These are phyloP conservation scores for Mortierella sp. DNA, from an alignment of 371 early-diverging fungal genomes.

Conservation along the genomic window DNA sequence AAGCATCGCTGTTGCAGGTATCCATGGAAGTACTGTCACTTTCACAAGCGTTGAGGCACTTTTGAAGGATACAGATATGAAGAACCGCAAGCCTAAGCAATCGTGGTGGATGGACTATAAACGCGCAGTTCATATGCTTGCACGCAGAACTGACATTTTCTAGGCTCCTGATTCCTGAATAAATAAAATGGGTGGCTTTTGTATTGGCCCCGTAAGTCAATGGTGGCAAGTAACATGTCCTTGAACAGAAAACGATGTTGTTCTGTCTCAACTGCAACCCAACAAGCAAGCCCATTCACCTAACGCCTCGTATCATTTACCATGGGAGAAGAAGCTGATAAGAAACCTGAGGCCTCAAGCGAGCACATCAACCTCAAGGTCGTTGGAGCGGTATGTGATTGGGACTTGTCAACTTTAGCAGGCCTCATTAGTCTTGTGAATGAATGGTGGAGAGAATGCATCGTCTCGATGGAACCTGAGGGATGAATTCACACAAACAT, in stretches of 20 bases:
- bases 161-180: constrained; percentile 5
- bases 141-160: constrained; percentile 30
- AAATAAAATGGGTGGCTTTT: not conserved
- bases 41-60: constrained; percentile 79
- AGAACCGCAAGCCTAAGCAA: constrained; percentile 75
- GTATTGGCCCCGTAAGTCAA: too few species aligned
- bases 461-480: not conserved
- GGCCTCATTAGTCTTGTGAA: not conserved
- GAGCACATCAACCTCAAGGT: constrained; percentile 94
- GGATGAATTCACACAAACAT: too few species aligned
- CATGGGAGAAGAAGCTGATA: constrained; percentile 55
- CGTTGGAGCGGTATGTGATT: constrained; percentile 77
- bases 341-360: constrained; percentile 62
- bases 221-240: not conserved
- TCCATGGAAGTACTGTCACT: constrained; percentile 78
- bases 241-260: too few species aligned
- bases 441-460: not conserved
- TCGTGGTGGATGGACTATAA: constrained; percentile 86
- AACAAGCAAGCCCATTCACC: constrained; percentile 30
- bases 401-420: not conserved
- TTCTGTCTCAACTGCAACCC: constrained; percentile 1
- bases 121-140: constrained; percentile 33
- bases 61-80: constrained; percentile 78
- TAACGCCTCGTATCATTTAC: constrained; percentile 42
- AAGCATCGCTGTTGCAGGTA: constrained; percentile 86